A percentile compares a stretch with the other conserved stretches of the same genome.
phyloP scores from a whole-genome alignment of 495 filamentous ascomycete genomes.

The Penicillium egyptiacum region DNA sequence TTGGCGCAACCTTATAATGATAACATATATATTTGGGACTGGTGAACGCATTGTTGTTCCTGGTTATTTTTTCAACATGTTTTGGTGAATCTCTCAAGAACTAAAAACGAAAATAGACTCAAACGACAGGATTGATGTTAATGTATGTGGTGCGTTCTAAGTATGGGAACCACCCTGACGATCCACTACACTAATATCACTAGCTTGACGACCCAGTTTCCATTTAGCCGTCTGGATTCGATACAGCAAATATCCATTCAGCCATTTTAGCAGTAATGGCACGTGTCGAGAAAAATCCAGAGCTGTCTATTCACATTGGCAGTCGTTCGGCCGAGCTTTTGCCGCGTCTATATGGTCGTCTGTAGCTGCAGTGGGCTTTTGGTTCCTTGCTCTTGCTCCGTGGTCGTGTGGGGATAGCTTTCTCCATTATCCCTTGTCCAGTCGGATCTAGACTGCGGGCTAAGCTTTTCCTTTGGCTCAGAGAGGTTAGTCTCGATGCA shows the following conservation, averaged over 20 bases:
- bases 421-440: background rate
- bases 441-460: background rate
- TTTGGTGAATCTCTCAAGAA: background rate
- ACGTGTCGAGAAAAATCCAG: background rate
- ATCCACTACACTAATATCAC: background rate
- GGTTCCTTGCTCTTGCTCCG: background rate
- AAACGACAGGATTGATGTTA: background rate
- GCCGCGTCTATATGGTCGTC: background rate
- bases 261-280: background rate
- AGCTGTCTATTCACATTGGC: background rate
- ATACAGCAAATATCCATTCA: background rate
- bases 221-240: background rate
- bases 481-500: background rate
- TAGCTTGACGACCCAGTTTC: background rate
- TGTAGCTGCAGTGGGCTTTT: background rate
- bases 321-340: background rate
- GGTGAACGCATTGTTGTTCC: background rate
- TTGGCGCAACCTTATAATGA: background rate
- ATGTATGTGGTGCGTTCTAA: background rate
- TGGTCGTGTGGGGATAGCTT: background rate
- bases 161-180: background rate
- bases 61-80: background rate
- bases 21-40: slow-evolving; percentile 1
- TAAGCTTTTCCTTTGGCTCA: background rate
- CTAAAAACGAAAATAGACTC: background rate